Percentiles rank a stretch among this genome's conserved stretches.
These are phyloP conservation scores for Colletotrichum tropicicola DNA, from an alignment of 2,329 filamentous ascomycete genomes.

Conservation along the genomic window DNA sequence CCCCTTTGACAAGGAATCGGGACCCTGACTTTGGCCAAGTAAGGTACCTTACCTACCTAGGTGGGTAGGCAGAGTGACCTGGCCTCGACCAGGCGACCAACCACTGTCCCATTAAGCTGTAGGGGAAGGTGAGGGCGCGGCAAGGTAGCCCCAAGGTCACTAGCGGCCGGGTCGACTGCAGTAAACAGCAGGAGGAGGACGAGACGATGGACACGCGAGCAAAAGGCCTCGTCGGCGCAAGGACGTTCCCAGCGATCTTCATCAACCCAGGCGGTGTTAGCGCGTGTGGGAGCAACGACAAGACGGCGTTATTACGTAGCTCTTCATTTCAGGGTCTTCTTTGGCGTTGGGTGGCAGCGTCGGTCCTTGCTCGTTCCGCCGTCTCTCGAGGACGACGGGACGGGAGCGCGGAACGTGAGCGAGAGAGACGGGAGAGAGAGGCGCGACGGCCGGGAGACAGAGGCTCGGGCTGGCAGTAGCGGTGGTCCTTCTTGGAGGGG, in stretches of 20 bases:
- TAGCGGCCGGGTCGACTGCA: constrained; percentile 14
- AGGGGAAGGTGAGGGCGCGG: constrained; percentile 16
- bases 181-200: not conserved
- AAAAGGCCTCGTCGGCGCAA: not conserved
- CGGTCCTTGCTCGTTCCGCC: constrained; percentile 10
- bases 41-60: too few species aligned
- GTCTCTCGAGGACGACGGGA: not conserved
- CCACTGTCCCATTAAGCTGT: not conserved
- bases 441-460: not conserved
- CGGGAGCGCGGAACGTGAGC: constrained; percentile 4
- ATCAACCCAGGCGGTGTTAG: constrained; percentile 12
- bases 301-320: constrained; percentile 17
- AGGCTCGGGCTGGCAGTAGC: not conserved
- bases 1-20: not conserved
- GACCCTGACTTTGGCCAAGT: too few species aligned
- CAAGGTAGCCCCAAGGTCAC: not conserved
- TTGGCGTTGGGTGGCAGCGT: not conserved
- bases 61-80: not conserved
- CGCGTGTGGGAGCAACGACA: not conserved
- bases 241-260: constrained; percentile 22
- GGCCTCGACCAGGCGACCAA: too few species aligned
- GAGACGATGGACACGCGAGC: constrained; percentile 12
- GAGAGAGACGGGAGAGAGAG: not conserved
- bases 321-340: constrained; percentile 27
- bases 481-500: not conserved